Conservation (phyloP, 106 monocot genomes). For the Gastrodia elata region DNA sequence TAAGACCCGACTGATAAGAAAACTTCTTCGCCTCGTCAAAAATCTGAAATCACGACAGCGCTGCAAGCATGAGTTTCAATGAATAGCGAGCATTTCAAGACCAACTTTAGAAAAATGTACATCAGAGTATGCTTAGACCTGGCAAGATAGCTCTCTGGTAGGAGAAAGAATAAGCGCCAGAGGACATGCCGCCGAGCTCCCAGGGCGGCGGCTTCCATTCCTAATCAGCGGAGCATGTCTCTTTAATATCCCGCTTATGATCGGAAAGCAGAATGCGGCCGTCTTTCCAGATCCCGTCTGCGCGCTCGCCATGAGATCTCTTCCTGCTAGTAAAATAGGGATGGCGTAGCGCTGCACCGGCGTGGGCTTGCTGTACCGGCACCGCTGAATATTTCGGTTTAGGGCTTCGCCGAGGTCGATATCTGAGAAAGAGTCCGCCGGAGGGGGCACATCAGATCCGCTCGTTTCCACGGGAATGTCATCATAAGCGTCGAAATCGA, state of each 20-base stretch:
- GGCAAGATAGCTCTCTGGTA: conserved; percentile 73
- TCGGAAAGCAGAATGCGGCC: conserved; percentile 96
- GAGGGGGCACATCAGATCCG: conserved; percentile 67
- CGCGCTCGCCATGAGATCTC: conserved; percentile 97
- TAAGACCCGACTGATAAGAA: conserved; percentile 71
- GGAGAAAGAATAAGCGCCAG: conserved; percentile 81
- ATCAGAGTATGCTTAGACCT: conserved; percentile 28
- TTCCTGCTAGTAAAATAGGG: conserved; percentile 68
- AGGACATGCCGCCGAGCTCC: conserved; percentile 44
- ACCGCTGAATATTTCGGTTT: conserved; percentile 83
- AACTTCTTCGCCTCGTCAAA: conserved; percentile 75
- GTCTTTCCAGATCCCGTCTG: conserved; percentile 98
- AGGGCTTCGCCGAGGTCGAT: conserved; percentile 80
- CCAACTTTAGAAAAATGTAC: too few species aligned
- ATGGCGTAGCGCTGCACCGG: conserved; percentile 94
- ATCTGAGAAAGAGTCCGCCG: conserved; percentile 78
- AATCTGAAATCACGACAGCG: conserved; percentile 25
- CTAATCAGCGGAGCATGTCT: conserved; percentile 34
- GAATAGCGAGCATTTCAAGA: neutral
- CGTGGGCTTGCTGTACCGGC: conserved; percentile 87
- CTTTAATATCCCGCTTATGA: conserved; percentile 84
- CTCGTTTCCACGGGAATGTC: conserved; percentile 93
- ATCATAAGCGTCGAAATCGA: conserved; percentile 93
- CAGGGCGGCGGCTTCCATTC: conserved; percentile 19
- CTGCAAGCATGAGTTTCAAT: neutral